Base-by-base conservation (phyloP, 352 stramenopile genomes). In the Phytophthora sp. region DNA sequence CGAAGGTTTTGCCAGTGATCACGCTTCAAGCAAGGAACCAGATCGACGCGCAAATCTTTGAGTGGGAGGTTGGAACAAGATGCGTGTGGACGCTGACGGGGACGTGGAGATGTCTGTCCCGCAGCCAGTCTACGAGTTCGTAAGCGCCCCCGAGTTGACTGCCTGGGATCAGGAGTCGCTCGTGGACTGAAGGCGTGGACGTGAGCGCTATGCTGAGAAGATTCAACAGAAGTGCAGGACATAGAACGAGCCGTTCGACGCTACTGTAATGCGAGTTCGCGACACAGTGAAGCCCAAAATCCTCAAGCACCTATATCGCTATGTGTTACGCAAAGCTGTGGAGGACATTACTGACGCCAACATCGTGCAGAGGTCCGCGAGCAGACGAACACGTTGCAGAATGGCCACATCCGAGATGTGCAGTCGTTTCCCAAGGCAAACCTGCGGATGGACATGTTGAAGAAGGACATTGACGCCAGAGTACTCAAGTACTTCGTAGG, bases 161-260 rank as follows among this genome's bases (percentile, higher is more conserved):
- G 31, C 29, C 24, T 73, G 51, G 50, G 58, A 68, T 8, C 52
- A 63, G 38, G 52, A 55, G 18, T 58, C 51, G 26, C 45, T 69
- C 7, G 56, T 73, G 42, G 60, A 57, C 4, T 66, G 60, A 39
- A 39, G 11, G 15, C 16, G 57, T 39, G 39, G 61, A 13, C 20
- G 57, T 46, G 39, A 63, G 33, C 52, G 45, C 42, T 74, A 59
- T 49, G 66, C 55, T 47, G 27, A 53, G 24, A 65, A 69, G 23
- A 64, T 66, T 46, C 39, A 50, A 45, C 50, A 74, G 16, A 56
- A 57, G 35, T 70, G 53, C 38, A 36, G 27, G 5, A 52, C 47
- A 21, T 62, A 26, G 29, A 53, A 62, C 35, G 66, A 70, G 47
- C 26, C 55, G 29, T 64, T 58, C 39, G 59, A 63, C 13, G 36